These are phyloP conservation scores for Pseudoscleropodium purum DNA, from an alignment of 225 moss, liverwort and hornwort species.

Conservation along the genomic window DNA sequence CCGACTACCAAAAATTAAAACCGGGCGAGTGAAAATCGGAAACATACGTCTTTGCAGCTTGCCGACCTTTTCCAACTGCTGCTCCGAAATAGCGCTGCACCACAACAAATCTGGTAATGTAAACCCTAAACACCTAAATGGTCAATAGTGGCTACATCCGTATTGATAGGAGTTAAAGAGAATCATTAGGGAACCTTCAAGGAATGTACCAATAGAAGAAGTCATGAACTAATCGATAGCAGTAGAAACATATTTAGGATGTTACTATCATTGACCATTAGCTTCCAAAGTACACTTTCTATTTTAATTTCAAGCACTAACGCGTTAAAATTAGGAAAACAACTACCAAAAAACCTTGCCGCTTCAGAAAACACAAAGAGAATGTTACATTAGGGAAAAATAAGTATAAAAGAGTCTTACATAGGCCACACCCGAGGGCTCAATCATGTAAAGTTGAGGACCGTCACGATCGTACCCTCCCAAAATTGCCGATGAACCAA, in stretches of 20 bases:
- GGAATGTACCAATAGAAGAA: background rate
- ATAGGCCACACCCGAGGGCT: conserved; percentile 86
- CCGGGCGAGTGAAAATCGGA: background rate
- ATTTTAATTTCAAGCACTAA: background rate
- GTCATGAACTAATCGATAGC: background rate
- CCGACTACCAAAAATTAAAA: background rate
- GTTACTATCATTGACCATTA: background rate
- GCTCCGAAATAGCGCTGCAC: conserved; percentile 90
- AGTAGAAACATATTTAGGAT: background rate
- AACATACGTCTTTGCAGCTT: conserved; percentile 87
- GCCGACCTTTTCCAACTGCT: conserved; percentile 89
- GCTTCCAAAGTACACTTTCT: background rate
- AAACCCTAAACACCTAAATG: background rate
- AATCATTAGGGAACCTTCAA: background rate
- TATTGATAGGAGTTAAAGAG: background rate
- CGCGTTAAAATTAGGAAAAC: background rate
- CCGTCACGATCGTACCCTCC: conserved; percentile 91
- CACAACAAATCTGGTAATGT: background rate
- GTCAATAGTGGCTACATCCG: background rate
- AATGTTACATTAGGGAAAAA: background rate
- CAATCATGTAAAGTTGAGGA: conserved; percentile 94
- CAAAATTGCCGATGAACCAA: conserved; percentile 74
- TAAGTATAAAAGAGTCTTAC: conserved; percentile 11
- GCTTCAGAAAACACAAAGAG: background rate
- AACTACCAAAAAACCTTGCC: background rate